phyloP scores from a whole-genome alignment of 306 rosid species.

The Vachellia pachyceras region DNA sequence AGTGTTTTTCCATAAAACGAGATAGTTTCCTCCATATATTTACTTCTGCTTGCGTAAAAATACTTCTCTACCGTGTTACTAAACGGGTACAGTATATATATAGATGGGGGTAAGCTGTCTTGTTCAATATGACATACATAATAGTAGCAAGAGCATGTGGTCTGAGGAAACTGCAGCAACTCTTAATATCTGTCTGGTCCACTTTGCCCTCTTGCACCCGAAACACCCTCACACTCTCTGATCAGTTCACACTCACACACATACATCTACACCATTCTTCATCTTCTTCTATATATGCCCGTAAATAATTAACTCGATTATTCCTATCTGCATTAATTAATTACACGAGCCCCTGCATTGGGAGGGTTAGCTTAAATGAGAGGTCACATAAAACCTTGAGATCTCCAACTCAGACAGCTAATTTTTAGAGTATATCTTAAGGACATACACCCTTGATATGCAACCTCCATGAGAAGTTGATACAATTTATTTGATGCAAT shows the following conservation, averaged over 20 bases:
- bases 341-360: too few relatives aligned
- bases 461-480: too few relatives aligned
- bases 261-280: neutral
- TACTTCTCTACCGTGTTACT: too few relatives aligned
- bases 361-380: too few relatives aligned
- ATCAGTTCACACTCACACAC: neutral
- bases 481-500: neutral
- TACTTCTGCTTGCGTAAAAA: too few relatives aligned
- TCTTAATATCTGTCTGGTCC: slow-evolving; percentile 58
- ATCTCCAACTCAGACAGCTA: too few relatives aligned
- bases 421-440: too few relatives aligned
- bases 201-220: slow-evolving; percentile 50
- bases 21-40: too few relatives aligned
- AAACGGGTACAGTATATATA: neutral
- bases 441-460: too few relatives aligned
- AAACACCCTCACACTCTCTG: neutral
- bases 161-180: slow-evolving; percentile 60
- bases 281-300: neutral
- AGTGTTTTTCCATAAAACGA: too few relatives aligned
- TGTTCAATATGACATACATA: slow-evolving; percentile 51
- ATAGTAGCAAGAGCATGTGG: slow-evolving; percentile 68
- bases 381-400: too few relatives aligned
- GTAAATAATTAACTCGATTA: neutral
- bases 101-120: slow-evolving; percentile 49
- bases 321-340: neutral